Evolutionary conservation across 352 stramenopile genomes (phyloP), one percentile per base, ranked within the genome.

Genomic region (Globisporangium sylvaticum): DNA sequence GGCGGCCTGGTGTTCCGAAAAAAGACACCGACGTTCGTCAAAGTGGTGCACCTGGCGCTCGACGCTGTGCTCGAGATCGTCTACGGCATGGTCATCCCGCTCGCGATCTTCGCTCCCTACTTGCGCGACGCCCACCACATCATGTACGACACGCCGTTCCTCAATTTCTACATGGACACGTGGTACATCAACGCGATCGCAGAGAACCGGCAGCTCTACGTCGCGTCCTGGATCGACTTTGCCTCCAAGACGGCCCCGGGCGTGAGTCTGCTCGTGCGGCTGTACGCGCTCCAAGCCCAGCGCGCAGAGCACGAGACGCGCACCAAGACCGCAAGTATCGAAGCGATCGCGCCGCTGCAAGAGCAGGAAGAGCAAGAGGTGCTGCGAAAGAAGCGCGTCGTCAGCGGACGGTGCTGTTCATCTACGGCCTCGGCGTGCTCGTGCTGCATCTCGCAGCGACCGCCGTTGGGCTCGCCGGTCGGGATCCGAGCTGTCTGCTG

Each of bases 21-120:
- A n/a, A 27, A 44, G 14, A 29, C 63, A 0, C 8, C 64, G 18
- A 34, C 63, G 22, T 66, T 75, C 9, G 52, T 58, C 6, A 58
- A 67, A 7, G 18, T 67, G 4, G 50, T 67, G n/a, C 37, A 46
- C 9, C 42, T 73, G 22, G 58, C 42, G 3, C 48, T 69, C 34
- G 68, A 75, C 42, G 29, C 65, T 2, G 22, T 50, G n/a, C 54
- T 78, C 20, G 64, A 75, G 53, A 44, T 66, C 0, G 61, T 58
- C 4, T 75, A 62, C 25, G 59, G 44, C 29, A 71, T 75, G 65
- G 55, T 62, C 1, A 55, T 78, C 32, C 71, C 74, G 42, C 24
- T 76, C n/a, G 20, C 73, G 15, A 76, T 78, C 27, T 76, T 80
- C 64, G 15, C 69, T 31, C 71, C 68, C 32, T 78, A 78, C 48